A percentile compares a stretch with the other conserved stretches of the same genome.
These are phyloP conservation scores for Ballota nigra DNA, from an alignment of 257 asterid species.

Conservation along the genomic window DNA sequence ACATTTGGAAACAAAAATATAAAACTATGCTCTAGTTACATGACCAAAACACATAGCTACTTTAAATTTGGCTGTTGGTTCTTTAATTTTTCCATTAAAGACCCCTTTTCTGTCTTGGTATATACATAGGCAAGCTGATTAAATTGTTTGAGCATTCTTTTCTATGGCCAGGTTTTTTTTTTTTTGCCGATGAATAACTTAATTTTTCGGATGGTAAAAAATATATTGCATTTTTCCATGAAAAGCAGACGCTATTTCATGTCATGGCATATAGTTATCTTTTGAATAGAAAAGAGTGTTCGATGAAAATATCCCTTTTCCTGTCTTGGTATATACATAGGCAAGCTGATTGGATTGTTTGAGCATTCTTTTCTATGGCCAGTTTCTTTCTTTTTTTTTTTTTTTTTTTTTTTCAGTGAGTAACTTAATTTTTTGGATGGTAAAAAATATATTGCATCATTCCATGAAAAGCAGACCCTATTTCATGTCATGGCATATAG, in stretches of 20 bases:
- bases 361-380: constrained; percentile 7
- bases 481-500: not conserved
- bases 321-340: not conserved
- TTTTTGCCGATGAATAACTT: not conserved
- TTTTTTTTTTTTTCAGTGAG: not conserved
- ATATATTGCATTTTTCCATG: not conserved
- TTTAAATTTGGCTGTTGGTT: not conserved
- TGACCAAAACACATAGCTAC: not conserved
- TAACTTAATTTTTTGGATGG: not conserved
- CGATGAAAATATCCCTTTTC: too few relatives aligned
- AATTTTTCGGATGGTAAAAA: not conserved
- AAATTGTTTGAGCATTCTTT: not conserved
- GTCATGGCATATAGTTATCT: not conserved
- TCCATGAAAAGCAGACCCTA: not conserved
- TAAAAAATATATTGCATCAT: not conserved
- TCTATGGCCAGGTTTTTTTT: not conserved
- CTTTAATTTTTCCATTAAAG: not conserved
- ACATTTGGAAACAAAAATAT: not conserved
- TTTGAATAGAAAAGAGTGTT: too few relatives aligned
- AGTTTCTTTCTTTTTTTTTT: too few relatives aligned
- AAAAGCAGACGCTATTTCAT: not conserved
- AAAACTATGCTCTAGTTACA: not conserved
- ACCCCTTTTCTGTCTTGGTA: not conserved
- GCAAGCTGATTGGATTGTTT: not conserved
- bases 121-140: not conserved